phyloP scores from a whole-genome alignment of 441 rosid species.

The Adansonia grandidieri region DNA sequence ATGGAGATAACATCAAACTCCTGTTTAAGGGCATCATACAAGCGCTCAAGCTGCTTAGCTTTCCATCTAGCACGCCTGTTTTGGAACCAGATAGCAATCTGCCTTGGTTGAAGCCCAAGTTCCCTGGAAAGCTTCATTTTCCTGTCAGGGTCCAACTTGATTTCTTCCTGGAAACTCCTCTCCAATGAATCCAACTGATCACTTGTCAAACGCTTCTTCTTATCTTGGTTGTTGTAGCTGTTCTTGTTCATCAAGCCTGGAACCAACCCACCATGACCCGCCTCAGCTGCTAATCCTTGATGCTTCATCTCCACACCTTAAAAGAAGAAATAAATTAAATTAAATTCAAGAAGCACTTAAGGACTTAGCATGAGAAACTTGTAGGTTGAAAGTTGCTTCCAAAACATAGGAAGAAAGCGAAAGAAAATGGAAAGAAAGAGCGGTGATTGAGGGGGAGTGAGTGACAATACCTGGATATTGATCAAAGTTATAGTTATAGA shows the following conservation, averaged over 20 bases:
- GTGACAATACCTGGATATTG: conserved; percentile 48
- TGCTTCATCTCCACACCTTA: conserved; percentile 56
- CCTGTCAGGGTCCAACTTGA: conserved; percentile 76
- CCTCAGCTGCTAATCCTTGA: conserved; percentile 40
- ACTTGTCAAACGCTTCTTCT: conserved; percentile 74
- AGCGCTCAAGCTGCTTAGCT: conserved; percentile 76
- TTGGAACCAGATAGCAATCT: conserved; percentile 94
- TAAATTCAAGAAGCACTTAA: not conserved
- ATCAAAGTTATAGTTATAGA: conserved; percentile 55
- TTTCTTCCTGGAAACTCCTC: conserved; percentile 84
- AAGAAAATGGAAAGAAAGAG: not conserved
- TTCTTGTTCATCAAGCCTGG: conserved; percentile 47
- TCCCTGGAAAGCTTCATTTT: conserved; percentile 84
- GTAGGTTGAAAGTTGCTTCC: not conserved
- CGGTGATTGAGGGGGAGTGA: not conserved
- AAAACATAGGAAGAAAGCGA: not conserved
- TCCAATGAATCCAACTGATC: conserved; percentile 77
- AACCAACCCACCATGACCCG: conserved; percentile 37
- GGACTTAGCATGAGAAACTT: not conserved
- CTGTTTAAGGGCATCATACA: conserved; percentile 70
- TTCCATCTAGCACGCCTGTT: conserved; percentile 95
- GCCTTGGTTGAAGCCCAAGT: conserved; percentile 86
- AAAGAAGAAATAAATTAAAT: too few species aligned
- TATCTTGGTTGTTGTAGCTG: conserved; percentile 44
- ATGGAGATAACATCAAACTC: conserved; percentile 61